Evolutionary conservation across 768 basidiomycete species (phyloP).

Genomic region (Leccinum olivaceopallidum): DNA sequence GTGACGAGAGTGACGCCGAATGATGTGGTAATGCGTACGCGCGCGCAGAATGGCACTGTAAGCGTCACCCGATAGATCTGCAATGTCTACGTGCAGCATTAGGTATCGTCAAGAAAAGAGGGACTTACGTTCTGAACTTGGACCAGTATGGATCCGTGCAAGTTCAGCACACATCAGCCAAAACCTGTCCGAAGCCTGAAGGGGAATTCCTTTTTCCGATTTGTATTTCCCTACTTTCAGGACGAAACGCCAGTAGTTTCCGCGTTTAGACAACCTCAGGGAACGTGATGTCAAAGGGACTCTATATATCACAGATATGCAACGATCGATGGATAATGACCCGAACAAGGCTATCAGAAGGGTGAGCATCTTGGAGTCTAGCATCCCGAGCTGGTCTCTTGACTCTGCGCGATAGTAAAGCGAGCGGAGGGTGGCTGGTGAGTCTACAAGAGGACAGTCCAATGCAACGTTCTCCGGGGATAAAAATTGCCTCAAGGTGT

Average conservation of each 20-base stretch:
- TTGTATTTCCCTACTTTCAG: slow-evolving; percentile 48
- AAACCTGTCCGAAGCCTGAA: slow-evolving; percentile 52
- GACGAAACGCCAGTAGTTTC: slow-evolving; percentile 52
- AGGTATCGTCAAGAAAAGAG: neutral
- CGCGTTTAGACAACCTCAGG: slow-evolving; percentile 19
- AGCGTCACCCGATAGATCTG: slow-evolving; percentile 17
- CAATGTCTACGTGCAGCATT: slow-evolving; percentile 6
- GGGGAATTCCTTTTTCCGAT: slow-evolving; percentile 29
- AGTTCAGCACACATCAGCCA: slow-evolving; percentile 60
- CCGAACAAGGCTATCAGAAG: slow-evolving; percentile 51
- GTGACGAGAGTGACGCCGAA: slow-evolving; percentile 38
- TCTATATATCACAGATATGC: slow-evolving; percentile 27
- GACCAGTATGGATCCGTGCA: slow-evolving; percentile 23
- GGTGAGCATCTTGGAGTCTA: slow-evolving; percentile 40
- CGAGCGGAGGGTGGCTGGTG: slow-evolving; percentile 37
- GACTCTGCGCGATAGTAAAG: slow-evolving; percentile 42
- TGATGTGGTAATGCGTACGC: slow-evolving; percentile 40
- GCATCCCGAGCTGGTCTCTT: slow-evolving; percentile 32
- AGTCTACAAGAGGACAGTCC: slow-evolving; percentile 14
- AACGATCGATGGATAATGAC: slow-evolving; percentile 42
- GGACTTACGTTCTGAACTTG: slow-evolving; percentile 17
- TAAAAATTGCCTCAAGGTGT: slow-evolving; percentile 15
- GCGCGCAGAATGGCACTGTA: slow-evolving; percentile 33
- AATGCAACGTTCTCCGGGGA: slow-evolving; percentile 16
- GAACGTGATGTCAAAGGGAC: slow-evolving; percentile 31